These are phyloP conservation scores for Arthromyces matolae DNA, from an alignment of 768 basidiomycete species.

Conservation along the genomic window DNA sequence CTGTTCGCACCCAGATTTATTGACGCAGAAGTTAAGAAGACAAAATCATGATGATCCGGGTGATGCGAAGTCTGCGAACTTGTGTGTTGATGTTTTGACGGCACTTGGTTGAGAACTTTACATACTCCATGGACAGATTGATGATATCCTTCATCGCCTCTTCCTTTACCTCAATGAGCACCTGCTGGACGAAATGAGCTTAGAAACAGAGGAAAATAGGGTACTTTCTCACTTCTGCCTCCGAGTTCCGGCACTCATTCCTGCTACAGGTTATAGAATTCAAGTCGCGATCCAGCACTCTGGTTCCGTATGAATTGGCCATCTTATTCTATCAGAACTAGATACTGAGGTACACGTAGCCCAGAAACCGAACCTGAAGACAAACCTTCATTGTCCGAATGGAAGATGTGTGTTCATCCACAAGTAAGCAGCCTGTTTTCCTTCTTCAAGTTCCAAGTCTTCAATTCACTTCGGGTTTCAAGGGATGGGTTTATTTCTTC, in stretches of 20 bases:
- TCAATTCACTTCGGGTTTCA: neutral
- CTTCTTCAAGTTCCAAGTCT: constrained; percentile 10
- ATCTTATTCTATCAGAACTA: neutral
- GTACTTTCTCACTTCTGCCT: neutral
- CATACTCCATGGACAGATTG: too few relatives aligned
- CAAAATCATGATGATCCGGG: too few relatives aligned
- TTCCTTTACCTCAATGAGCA: too few relatives aligned
- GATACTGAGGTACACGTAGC: neutral
- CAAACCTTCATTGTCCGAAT: constrained; percentile 21
- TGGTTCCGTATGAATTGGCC: constrained; percentile 6
- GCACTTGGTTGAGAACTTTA: too few relatives aligned
- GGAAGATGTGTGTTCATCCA: constrained; percentile 41
- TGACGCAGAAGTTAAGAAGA: too few relatives aligned
- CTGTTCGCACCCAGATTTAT: too few relatives aligned
- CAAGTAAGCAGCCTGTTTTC: constrained; percentile 21
- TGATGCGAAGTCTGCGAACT: too few relatives aligned
- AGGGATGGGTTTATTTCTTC: constrained; percentile 52
- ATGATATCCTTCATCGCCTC: too few relatives aligned
- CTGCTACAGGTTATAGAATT: constrained; percentile 1
- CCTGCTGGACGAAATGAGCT: constrained; percentile 1
- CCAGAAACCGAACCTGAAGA: constrained; percentile 12
- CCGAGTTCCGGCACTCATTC: too few relatives aligned
- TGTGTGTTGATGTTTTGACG: too few relatives aligned
- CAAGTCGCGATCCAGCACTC: constrained; percentile 5
- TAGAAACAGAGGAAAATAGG: neutral